phyloP scores from a whole-genome alignment of 2,329 filamentous ascomycete genomes.

The Aspergillus felis region DNA sequence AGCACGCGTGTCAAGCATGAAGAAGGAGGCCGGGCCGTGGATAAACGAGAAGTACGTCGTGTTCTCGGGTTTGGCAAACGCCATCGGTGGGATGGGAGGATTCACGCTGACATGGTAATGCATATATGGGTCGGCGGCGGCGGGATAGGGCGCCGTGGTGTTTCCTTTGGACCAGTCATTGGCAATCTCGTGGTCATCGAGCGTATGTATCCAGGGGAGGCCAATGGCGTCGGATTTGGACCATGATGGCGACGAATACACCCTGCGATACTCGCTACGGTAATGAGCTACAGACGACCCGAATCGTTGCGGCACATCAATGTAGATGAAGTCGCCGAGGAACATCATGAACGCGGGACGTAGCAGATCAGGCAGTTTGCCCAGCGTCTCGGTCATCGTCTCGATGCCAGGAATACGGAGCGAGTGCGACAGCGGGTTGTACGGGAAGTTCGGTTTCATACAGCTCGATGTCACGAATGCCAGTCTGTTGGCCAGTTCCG shows the following conservation, averaged over 20 bases:
- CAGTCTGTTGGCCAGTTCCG: conserved; percentile 63
- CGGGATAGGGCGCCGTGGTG: conserved; percentile 71
- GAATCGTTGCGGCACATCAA: conserved; percentile 77
- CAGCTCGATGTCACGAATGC: conserved; percentile 92
- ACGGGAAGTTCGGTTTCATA: conserved; percentile 87
- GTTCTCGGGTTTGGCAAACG: conserved; percentile 52
- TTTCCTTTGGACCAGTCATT: conserved; percentile 85
- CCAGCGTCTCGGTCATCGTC: conserved; percentile 69
- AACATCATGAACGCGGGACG: conserved; percentile 58
- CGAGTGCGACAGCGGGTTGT: conserved; percentile 77
- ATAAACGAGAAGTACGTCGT: conserved; percentile 86
- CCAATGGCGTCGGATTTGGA: conserved; percentile 48
- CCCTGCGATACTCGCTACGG: conserved; percentile 84
- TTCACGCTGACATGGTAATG: conserved; percentile 84
- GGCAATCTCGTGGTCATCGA: conserved; percentile 93
- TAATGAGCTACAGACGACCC: conserved; percentile 72
- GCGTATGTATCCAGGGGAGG: conserved; percentile 94
- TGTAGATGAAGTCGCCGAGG: conserved; percentile 47
- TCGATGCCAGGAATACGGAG: conserved; percentile 77
- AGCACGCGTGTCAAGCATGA: conserved; percentile 86
- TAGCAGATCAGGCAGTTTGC: conserved; percentile 57
- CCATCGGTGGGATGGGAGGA: conserved; percentile 57
- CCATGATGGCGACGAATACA: conserved; percentile 97
- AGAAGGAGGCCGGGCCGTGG: conserved; percentile 88
- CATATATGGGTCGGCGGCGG: conserved; percentile 78